These are phyloP conservation scores for Barnettozyma siamensis DNA, from an alignment of 805 yeast species.

Conservation along the genomic window DNA sequence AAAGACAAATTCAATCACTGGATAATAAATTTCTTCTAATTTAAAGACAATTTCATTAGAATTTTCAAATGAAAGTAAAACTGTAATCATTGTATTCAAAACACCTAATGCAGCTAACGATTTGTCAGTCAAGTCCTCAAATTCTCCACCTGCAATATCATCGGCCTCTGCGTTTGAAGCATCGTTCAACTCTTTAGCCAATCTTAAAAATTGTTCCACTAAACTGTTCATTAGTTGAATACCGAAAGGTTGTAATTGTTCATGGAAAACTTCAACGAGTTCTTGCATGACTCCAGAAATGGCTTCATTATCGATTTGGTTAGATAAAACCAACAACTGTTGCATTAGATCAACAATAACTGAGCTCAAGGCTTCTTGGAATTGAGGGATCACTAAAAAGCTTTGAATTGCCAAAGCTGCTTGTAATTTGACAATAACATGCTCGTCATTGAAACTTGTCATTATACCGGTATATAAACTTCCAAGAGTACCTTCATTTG, in stretches of 20 bases:
- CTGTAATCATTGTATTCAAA: slow-evolving; percentile 75
- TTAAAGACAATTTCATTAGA: slow-evolving; percentile 58
- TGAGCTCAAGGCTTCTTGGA: slow-evolving; percentile 60
- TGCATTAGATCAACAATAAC: slow-evolving; percentile 82
- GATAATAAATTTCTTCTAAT: slow-evolving; percentile 63
- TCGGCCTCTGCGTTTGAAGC: slow-evolving; percentile 42
- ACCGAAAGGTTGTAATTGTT: slow-evolving; percentile 88
- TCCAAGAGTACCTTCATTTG: slow-evolving; percentile 31
- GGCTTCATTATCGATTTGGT: slow-evolving; percentile 80
- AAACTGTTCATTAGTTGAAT: slow-evolving; percentile 57
- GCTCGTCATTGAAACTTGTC: slow-evolving; percentile 33
- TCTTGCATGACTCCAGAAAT: slow-evolving; percentile 92
- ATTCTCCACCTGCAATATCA: slow-evolving; percentile 27
- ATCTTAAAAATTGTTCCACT: slow-evolving; percentile 65
- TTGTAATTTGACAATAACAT: slow-evolving; percentile 73
- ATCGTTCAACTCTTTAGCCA: slow-evolving; percentile 67
- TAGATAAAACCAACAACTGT: slow-evolving; percentile 63
- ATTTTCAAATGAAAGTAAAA: slow-evolving; percentile 76
- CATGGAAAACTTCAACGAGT: slow-evolving; percentile 82
- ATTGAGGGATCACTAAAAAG: slow-evolving; percentile 56
- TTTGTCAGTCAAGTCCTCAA: slow-evolving; percentile 53
- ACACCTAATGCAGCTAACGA: slow-evolving; percentile 79
- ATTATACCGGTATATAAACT: slow-evolving; percentile 42
- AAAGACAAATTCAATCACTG: slow-evolving; percentile 65
- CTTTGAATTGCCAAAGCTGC: slow-evolving; percentile 85